Evolutionary conservation across 306 rosid species (phyloP), one percentile per base, ranked within the genome.

Genomic region (Adenanthera pavonina): DNA sequence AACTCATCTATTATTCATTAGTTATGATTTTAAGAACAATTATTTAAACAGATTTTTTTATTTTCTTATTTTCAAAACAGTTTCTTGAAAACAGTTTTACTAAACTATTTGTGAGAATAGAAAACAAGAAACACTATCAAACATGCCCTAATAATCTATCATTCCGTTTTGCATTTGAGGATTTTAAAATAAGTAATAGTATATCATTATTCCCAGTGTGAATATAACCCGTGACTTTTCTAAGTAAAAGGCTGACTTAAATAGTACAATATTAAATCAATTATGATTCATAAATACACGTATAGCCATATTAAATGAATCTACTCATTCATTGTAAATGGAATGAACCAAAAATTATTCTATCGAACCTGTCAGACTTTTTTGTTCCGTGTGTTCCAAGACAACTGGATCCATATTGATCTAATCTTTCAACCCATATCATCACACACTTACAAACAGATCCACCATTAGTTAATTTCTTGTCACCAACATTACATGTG

Each of bases 401-500:
- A 30, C 7, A 30, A 30, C 9, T 62, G 1, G 9, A 62, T 14
- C 15, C 4, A 17, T 13, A 6, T 34, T 35, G 20, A 35, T 62
- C 34, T 62, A 3, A 60, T 9, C 8, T 60, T 25, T 60, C 66
- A 60, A 15, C 64, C 20, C 69, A 36, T 36, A 40, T 38, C 48
- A 15, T 25, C 25, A 38, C 25, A 38, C 71, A 38, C 9, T 38
- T 17, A 16, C 17, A 30, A 33, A 36, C 38, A 35, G 33, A n/a
- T 38, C 71, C 71, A 40, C 14, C 8, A 61, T 33, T 10, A 33
- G 41, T 60, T 3, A 11, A 17, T 61, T 61, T 61, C 38, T 30
- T 33, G 68, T 30, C 36, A 36, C 73, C 89, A 80, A 76, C 87
- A 74, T 40, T 34, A 35, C 91, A 86, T 74, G 88, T 79, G 89